phyloP scores from a whole-genome alignment of 192 early-diverging fungal species.

The Coemansia sp. region DNA sequence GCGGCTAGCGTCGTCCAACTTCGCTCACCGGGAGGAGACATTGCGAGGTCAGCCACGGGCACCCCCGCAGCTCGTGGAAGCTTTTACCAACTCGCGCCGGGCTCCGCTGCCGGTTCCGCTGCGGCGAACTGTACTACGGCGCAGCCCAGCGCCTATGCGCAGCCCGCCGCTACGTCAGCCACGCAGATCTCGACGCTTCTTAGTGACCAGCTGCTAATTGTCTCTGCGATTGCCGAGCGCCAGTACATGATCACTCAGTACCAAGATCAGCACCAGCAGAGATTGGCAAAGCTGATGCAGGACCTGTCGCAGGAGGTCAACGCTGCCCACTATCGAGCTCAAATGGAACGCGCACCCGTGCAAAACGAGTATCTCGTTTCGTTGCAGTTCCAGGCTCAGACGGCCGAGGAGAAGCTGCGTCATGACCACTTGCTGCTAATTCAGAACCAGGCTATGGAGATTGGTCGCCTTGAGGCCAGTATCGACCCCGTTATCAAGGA shows the following conservation, averaged over 20 bases:
- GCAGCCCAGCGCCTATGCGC: slow-evolving; percentile 4
- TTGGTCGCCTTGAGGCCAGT: slow-evolving; percentile 37
- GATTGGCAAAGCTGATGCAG: slow-evolving; percentile 38
- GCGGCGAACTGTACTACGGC: neutral
- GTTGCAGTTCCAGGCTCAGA: slow-evolving; percentile 42
- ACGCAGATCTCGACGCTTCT: slow-evolving; percentile 36
- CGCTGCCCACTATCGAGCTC: slow-evolving; percentile 32
- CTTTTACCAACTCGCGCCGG: neutral
- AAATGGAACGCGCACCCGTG: slow-evolving; percentile 24
- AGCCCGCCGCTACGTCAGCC: slow-evolving; percentile 24
- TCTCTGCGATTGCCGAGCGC: slow-evolving; percentile 31
- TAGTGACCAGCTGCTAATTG: slow-evolving; percentile 36
- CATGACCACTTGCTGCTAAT: slow-evolving; percentile 25
- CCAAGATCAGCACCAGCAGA: slow-evolving; percentile 43
- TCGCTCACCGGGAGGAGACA: neutral
- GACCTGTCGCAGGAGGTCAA: slow-evolving; percentile 44
- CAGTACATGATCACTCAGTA: slow-evolving; percentile 25
- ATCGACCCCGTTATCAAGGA: slow-evolving; percentile 45
- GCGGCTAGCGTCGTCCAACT: slow-evolving; percentile 19
- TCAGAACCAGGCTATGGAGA: slow-evolving; percentile 28
- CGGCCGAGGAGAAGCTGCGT: slow-evolving; percentile 19
- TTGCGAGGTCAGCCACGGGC: neutral
- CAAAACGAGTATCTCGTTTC: slow-evolving; percentile 28
- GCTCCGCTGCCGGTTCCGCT: neutral
- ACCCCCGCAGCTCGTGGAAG: slow-evolving; percentile 4